Evolutionary conservation across 352 stramenopile species (phyloP).

Genomic region (Pythium brassicae): DNA sequence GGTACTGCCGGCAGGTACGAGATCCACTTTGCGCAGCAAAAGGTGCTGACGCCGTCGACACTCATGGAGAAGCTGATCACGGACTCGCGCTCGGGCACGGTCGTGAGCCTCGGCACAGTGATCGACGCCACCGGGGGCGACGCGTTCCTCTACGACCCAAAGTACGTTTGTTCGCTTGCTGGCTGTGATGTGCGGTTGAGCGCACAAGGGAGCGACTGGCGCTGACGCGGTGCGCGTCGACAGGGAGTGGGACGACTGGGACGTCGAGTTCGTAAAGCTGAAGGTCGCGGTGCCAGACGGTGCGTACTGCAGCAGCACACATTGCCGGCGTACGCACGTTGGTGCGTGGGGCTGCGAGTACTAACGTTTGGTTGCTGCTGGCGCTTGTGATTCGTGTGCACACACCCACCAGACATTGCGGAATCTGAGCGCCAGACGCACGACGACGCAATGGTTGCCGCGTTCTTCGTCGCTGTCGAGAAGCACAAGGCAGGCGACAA

Average conservation of each 20-base stretch:
- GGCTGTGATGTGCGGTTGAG: background rate
- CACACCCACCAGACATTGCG: slow-evolving; percentile 14
- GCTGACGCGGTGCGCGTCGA: background rate
- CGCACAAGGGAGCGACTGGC: background rate
- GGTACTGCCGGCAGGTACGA: slow-evolving; percentile 80
- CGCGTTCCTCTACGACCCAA: slow-evolving; percentile 67
- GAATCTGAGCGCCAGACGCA: slow-evolving; percentile 29
- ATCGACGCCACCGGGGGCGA: slow-evolving; percentile 74
- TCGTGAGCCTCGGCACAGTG: slow-evolving; percentile 70
- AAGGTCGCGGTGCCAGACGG: slow-evolving; percentile 30
- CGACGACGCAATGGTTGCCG: slow-evolving; percentile 49
- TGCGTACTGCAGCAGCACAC: slow-evolving; percentile 5
- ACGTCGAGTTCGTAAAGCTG: slow-evolving; percentile 81
- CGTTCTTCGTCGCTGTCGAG: slow-evolving; percentile 55
- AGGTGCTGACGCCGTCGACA: slow-evolving; percentile 55
- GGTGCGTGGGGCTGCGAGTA: background rate
- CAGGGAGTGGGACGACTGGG: slow-evolving; percentile 87
- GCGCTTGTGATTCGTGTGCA: no score
- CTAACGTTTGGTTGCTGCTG: background rate
- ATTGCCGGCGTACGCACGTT: background rate
- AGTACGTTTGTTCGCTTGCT: slow-evolving; percentile 31
- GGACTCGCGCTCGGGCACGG: slow-evolving; percentile 43
- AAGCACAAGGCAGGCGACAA: slow-evolving; percentile 55
- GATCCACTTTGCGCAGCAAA: slow-evolving; percentile 66
- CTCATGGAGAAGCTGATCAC: slow-evolving; percentile 84